Percentiles rank a stretch among this genome's conserved stretches.
Conservation (phyloP, 140 eudicot genomes). For the Flaveria floridana region DNA sequence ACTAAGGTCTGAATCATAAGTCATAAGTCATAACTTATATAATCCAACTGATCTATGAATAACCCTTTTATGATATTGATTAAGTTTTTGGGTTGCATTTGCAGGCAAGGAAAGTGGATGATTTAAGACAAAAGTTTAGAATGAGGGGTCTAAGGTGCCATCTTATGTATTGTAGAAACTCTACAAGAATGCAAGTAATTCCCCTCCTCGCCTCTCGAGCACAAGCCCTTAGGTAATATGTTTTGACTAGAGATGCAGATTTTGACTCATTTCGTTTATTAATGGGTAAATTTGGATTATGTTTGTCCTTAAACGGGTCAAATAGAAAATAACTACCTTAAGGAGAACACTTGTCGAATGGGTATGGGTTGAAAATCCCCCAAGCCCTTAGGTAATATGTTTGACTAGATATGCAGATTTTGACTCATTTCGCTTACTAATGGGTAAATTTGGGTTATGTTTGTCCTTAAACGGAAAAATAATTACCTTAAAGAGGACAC, state of each 20-base stretch:
- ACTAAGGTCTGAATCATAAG: constrained; percentile 45
- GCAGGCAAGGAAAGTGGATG: constrained; percentile 86
- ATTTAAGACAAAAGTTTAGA: constrained; percentile 80
- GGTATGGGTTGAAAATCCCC: neutral
- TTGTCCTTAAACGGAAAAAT: neutral
- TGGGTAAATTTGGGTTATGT: neutral
- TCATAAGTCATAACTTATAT: neutral
- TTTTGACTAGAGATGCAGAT: neutral
- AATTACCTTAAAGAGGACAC: neutral
- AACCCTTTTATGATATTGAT: neutral
- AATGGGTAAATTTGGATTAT: neutral
- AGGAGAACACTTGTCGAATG: neutral
- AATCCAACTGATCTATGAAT: neutral
- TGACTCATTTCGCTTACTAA: neutral
- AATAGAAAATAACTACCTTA: neutral
- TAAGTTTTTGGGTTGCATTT: constrained; percentile 11
- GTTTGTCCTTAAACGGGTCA: neutral
- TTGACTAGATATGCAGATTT: neutral
- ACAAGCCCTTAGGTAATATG: constrained; percentile 77
- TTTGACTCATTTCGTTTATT: neutral
- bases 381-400: constrained; percentile 63
- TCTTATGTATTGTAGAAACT: constrained; percentile 85
- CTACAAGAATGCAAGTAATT: constrained; percentile 79
- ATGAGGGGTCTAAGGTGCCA: constrained; percentile 92
- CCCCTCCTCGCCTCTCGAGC: constrained; percentile 94